phyloP scores from a whole-genome alignment of 345 rosid genomes.

The Nasturtium officinale region DNA sequence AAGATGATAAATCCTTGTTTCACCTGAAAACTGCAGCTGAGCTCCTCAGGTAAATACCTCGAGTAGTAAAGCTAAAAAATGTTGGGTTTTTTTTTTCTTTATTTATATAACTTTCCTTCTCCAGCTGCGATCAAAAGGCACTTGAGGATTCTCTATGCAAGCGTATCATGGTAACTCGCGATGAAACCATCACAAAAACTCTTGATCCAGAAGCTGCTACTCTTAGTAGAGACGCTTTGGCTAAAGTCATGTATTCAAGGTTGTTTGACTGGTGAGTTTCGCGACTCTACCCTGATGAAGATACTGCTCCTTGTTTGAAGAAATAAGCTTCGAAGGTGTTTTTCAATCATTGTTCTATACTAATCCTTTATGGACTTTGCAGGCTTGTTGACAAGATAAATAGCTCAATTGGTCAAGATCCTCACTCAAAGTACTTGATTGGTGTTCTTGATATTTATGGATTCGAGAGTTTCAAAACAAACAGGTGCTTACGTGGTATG shows the following conservation, averaged over 20 bases:
- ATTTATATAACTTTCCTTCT: constrained; percentile 23
- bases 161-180: constrained; percentile 96
- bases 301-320: neutral
- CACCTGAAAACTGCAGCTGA: constrained; percentile 91
- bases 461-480: constrained; percentile 99
- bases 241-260: constrained; percentile 89
- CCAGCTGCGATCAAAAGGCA: constrained; percentile 82
- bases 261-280: constrained; percentile 91
- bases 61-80: constrained; percentile 9
- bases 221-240: constrained; percentile 92
- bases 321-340: neutral
- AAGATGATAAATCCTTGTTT: constrained; percentile 83
- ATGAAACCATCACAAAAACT: constrained; percentile 94
- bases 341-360: constrained; percentile 14
- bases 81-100: constrained; percentile 13
- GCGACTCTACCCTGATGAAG: constrained; percentile 21
- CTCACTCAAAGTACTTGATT: constrained; percentile 76
- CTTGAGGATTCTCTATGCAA: constrained; percentile 95
- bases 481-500: constrained; percentile 93
- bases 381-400: constrained; percentile 97
- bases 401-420: constrained; percentile 93
- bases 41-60: constrained; percentile 66
- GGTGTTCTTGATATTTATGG: constrained; percentile 99
- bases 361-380: constrained; percentile 39
- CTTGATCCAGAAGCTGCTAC: constrained; percentile 92